Percentiles rank a stretch among this genome's conserved stretches.
These are phyloP conservation scores for Tetrapyrgos nigripes DNA, from an alignment of 1,284 basidiomycete species.

Conservation along the genomic window DNA sequence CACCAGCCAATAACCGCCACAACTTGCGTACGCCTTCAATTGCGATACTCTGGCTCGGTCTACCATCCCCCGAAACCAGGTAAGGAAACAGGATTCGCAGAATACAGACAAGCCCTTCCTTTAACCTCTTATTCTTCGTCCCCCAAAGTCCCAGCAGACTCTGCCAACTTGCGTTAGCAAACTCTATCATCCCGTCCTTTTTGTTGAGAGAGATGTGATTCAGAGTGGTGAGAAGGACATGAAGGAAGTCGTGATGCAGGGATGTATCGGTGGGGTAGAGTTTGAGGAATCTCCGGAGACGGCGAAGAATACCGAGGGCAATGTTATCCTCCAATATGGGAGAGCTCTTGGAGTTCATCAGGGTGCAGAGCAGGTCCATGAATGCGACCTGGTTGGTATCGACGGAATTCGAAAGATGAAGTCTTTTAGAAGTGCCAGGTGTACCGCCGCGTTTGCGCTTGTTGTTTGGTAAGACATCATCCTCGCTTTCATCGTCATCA, in stretches of 20 bases:
- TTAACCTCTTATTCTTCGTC: constrained; percentile 72
- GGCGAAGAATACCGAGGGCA: constrained; percentile 62
- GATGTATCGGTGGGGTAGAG: constrained; percentile 73
- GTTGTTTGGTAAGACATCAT: constrained; percentile 32
- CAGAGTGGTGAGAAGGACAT: constrained; percentile 72
- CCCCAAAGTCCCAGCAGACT: constrained; percentile 75
- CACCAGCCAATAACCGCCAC: constrained; percentile 37
- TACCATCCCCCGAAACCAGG: constrained; percentile 42
- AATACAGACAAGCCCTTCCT: constrained; percentile 72
- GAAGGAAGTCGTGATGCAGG: constrained; percentile 76
- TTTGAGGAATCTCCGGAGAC: constrained; percentile 71
- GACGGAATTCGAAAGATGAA: constrained; percentile 38
- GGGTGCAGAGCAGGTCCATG: constrained; percentile 67
- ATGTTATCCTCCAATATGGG: constrained; percentile 53
- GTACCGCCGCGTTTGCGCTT: constrained; percentile 39
- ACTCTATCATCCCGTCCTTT: constrained; percentile 58
- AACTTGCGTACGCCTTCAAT: constrained; percentile 16
- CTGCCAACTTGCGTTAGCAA: constrained; percentile 70
- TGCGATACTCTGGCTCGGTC: constrained; percentile 31
- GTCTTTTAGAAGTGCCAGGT: constrained; percentile 19
- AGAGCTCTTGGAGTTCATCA: constrained; percentile 66
- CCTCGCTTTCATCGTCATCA: constrained; percentile 26
- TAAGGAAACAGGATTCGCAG: constrained; percentile 78
- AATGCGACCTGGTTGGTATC: constrained; percentile 75
- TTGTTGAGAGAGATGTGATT: constrained; percentile 78